Percentiles rank a stretch among this genome's conserved stretches.
These are phyloP conservation scores for Russula sp. DNA, from an alignment of 768 basidiomycete species.

Conservation along the genomic window DNA sequence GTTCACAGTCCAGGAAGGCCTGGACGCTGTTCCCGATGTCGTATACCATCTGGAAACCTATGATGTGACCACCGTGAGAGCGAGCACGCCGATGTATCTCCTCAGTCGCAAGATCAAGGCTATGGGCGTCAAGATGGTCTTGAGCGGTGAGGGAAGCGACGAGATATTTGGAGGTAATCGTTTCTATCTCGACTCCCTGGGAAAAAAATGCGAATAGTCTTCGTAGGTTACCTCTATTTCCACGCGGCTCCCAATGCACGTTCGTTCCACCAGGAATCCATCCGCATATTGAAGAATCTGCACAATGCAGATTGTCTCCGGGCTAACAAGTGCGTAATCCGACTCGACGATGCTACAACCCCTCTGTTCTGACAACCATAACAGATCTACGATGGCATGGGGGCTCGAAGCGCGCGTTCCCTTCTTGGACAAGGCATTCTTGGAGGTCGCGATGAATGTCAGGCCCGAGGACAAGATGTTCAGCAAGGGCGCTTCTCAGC, in stretches of 20 bases:
- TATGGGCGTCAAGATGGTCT: slow-evolving; percentile 99
- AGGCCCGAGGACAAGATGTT: slow-evolving; percentile 87
- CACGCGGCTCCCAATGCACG: slow-evolving; percentile 87
- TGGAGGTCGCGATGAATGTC: slow-evolving; percentile 89
- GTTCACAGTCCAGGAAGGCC: slow-evolving; percentile 95
- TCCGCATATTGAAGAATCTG: slow-evolving; percentile 92
- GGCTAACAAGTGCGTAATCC: slow-evolving; percentile 78
- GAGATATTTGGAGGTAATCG: slow-evolving; percentile 87
- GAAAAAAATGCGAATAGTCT: background rate
- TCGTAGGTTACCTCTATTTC: slow-evolving; percentile 93
- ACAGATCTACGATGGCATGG: slow-evolving; percentile 96
- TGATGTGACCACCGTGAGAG: slow-evolving; percentile 97
- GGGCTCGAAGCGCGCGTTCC: slow-evolving; percentile 97
- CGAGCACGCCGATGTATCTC: slow-evolving; percentile 98
- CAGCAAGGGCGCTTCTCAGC: slow-evolving; percentile 66
- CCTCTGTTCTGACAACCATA: slow-evolving; percentile 6
- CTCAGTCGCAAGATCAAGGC: slow-evolving; percentile 98
- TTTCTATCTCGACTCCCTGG: background rate
- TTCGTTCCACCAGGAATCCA: slow-evolving; percentile 92
- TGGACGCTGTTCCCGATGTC: slow-evolving; percentile 95
- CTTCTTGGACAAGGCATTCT: slow-evolving; percentile 95
- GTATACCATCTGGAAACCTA: slow-evolving; percentile 98
- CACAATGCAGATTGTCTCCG: slow-evolving; percentile 96
- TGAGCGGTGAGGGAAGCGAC: slow-evolving; percentile 95
- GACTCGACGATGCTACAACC: background rate